Conservation (phyloP, 257 asterid genomes). For the Petrea volubilis region DNA sequence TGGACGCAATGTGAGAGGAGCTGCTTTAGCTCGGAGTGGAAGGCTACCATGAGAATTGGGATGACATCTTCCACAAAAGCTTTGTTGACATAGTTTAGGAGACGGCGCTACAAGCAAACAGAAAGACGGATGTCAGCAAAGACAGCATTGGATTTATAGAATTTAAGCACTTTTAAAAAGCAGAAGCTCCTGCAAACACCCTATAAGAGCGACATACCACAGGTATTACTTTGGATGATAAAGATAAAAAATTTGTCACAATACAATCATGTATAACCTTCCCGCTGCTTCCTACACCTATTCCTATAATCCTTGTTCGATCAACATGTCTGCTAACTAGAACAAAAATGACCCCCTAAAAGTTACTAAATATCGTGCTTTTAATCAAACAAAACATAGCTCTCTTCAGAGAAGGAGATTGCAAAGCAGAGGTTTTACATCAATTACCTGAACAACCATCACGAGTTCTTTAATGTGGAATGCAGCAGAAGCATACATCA, state of each 20-base stretch:
- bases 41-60: constrained; percentile 71
- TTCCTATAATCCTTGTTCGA: background rate
- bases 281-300: background rate
- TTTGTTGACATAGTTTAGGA: constrained; percentile 65
- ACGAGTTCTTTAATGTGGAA: constrained; percentile 84
- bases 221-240: background rate
- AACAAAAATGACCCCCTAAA: background rate
- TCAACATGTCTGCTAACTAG: background rate
- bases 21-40: constrained; percentile 45
- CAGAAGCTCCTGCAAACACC: too few relatives aligned
- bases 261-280: background rate
- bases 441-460: constrained; percentile 64
- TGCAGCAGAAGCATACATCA: constrained; percentile 81
- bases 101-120: constrained; percentile 61
- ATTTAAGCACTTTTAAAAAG: background rate
- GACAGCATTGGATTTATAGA: background rate
- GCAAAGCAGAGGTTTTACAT: background rate
- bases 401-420: background rate
- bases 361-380: background rate
- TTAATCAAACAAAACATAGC: background rate
- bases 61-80: constrained; percentile 76
- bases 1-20: constrained; percentile 57
- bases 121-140: constrained; percentile 3
- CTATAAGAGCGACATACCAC: too few relatives aligned
- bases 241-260: background rate